Evolutionary conservation across 768 basidiomycete genomes (phyloP).

Genomic region (Chiua virens): DNA sequence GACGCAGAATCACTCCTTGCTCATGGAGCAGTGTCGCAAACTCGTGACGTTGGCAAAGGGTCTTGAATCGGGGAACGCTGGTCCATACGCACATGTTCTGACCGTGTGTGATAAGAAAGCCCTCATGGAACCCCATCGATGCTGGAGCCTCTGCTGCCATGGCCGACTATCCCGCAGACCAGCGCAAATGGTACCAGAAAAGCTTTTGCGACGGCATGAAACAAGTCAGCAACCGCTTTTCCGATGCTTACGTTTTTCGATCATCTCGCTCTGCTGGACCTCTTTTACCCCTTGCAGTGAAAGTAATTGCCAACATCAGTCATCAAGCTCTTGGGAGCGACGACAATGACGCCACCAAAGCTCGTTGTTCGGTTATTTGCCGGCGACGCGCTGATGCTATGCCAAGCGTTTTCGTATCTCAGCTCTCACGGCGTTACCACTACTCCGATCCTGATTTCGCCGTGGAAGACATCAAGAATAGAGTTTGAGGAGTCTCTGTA

Average conservation of each 20-base stretch:
- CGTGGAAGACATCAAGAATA: conserved; percentile 27
- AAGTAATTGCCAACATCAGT: conserved; percentile 9
- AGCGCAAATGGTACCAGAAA: conserved; percentile 13
- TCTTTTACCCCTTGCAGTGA: conserved; percentile 10
- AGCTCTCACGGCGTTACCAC: no score
- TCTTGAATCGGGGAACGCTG: conserved; percentile 23
- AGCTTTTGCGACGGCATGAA: conserved; percentile 24
- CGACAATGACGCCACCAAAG: neutral
- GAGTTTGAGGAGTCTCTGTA: conserved; percentile 17
- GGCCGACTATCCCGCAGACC: conserved; percentile 9
- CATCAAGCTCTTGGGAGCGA: conserved; percentile 7
- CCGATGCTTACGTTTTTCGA: neutral
- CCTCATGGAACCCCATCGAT: conserved; percentile 20
- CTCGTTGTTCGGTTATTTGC: conserved; percentile 30
- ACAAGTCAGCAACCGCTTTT: neutral
- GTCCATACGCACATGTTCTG: conserved; percentile 30
- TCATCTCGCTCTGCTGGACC: conserved; percentile 31
- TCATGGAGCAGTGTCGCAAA: conserved; percentile 28
- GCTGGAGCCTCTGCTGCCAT: conserved; percentile 22
- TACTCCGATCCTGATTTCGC: conserved; percentile 21
- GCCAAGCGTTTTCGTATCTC: conserved; percentile 24
- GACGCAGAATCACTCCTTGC: conserved; percentile 24
- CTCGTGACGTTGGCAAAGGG: conserved; percentile 15
- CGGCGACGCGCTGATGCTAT: conserved; percentile 31
- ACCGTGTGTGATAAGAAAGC: conserved; percentile 25